Percentiles rank a stretch among this genome's conserved stretches.
Evolutionary conservation across 768 basidiomycete species (phyloP).

Genomic region (Leccinum boreale): DNA sequence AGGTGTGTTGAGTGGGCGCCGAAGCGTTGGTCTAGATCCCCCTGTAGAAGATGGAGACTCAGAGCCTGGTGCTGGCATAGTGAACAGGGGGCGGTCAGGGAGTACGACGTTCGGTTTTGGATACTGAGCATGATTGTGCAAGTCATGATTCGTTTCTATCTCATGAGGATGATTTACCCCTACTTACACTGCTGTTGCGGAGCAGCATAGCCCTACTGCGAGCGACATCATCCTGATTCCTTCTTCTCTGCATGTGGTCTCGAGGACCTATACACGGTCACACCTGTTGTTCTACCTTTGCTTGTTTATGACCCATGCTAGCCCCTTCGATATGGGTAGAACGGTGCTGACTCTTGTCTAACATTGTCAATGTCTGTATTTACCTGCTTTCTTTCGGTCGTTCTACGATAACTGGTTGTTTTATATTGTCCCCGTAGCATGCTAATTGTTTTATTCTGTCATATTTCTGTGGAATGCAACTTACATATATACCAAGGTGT

Average conservation of each 20-base stretch:
- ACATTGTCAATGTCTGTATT: slow-evolving; percentile 10
- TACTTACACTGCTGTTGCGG: slow-evolving; percentile 9
- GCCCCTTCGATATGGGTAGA: slow-evolving; percentile 19
- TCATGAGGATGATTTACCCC: slow-evolving; percentile 2
- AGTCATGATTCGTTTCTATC: slow-evolving; percentile 10
- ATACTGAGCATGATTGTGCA: slow-evolving; percentile 17
- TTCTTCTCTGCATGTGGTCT: slow-evolving; percentile 18
- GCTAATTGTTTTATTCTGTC: slow-evolving; percentile 13
- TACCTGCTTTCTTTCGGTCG: slow-evolving; percentile 5
- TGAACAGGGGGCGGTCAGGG: slow-evolving; percentile 27
- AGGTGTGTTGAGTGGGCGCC: slow-evolving; percentile 41
- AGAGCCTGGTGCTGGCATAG: slow-evolving; percentile 17
- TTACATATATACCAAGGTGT: too few relatives aligned
- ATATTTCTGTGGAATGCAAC: slow-evolving; percentile 4
- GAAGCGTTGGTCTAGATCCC: slow-evolving; percentile 37
- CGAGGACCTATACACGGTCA: slow-evolving; percentile 18
- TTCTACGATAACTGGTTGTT: slow-evolving; percentile 14
- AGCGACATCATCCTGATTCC: slow-evolving; percentile 8
- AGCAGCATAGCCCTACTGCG: slow-evolving; percentile 14
- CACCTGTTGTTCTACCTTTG: slow-evolving; percentile 14
- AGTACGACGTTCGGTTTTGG: slow-evolving; percentile 23
- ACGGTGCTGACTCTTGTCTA: slow-evolving; percentile 3
- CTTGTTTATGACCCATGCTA: slow-evolving; percentile 25
- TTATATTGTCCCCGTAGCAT: slow-evolving; percentile 10
- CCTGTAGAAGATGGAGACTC: slow-evolving; percentile 20